phyloP scores from a whole-genome alignment of 441 rosid species.

The Brassica balearica region DNA sequence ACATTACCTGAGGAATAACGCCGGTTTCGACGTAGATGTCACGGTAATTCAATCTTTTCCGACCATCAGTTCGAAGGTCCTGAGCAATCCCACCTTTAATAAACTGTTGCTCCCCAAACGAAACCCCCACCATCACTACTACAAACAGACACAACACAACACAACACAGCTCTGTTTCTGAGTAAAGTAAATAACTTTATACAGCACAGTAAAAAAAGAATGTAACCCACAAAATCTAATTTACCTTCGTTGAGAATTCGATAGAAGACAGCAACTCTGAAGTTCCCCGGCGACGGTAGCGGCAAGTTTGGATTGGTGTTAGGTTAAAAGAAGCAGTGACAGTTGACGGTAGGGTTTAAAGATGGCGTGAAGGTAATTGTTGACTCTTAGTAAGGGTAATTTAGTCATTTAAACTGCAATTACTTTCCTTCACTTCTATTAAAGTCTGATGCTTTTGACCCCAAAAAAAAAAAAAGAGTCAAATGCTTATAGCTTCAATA shows the following conservation, averaged over 20 bases:
- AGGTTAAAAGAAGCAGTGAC: slow-evolving; percentile 15
- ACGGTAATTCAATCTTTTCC: slow-evolving; percentile 70
- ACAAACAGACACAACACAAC: slow-evolving; percentile 2
- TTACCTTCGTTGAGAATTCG: slow-evolving; percentile 28
- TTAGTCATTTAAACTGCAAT: neutral
- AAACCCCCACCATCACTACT: slow-evolving; percentile 66
- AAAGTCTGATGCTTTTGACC: too few relatives aligned
- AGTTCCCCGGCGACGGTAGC: slow-evolving; percentile 38
- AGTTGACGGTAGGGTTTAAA: slow-evolving; percentile 38
- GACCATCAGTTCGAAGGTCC: slow-evolving; percentile 82
- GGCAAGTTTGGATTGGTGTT: slow-evolving; percentile 13
- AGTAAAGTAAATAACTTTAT: slow-evolving; percentile 13
- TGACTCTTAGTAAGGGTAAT: slow-evolving; percentile 17
- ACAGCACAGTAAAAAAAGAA: neutral
- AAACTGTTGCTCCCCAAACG: slow-evolving; percentile 72
- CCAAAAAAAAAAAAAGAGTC: too few relatives aligned
- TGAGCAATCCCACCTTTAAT: slow-evolving; percentile 85
- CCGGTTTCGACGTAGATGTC: slow-evolving; percentile 76
- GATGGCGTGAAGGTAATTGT: slow-evolving; percentile 29
- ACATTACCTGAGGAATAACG: slow-evolving; percentile 78
- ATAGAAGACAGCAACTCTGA: slow-evolving; percentile 16
- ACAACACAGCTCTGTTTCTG: slow-evolving; percentile 7
- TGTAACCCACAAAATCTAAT: neutral
- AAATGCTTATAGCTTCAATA: too few relatives aligned
- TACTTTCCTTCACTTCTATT: too few relatives aligned